These are phyloP conservation scores for Ogataea zsoltii DNA, from an alignment of 805 yeast genomes.

Conservation along the genomic window DNA sequence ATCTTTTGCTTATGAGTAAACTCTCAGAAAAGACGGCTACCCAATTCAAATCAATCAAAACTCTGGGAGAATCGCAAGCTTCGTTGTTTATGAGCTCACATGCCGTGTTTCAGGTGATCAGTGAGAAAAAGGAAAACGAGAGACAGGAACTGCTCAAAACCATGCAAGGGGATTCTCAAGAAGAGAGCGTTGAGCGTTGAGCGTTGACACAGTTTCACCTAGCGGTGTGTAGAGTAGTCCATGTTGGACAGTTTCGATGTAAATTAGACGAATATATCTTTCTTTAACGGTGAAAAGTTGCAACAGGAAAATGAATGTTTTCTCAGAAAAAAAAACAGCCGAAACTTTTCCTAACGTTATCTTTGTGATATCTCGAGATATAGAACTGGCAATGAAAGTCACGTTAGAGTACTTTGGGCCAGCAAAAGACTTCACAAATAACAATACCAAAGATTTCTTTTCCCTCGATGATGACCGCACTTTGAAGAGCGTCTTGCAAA, in stretches of 20 bases:
- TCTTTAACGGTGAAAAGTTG: not conserved
- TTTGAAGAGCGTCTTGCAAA: conserved; percentile 8
- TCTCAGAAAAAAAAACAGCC: no score
- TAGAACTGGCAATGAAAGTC: conserved; percentile 11
- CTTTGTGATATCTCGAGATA: not conserved
- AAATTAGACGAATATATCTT: not conserved
- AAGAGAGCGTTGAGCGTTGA: conserved; percentile 3
- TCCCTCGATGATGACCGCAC: conserved; percentile 2
- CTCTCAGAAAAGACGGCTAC: conserved; percentile 25
- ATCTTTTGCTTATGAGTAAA: conserved; percentile 22
- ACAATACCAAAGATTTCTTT: conserved; percentile 15
- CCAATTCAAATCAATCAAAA: conserved; percentile 29
- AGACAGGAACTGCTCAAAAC: conserved; percentile 17
- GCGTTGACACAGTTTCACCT: not conserved
- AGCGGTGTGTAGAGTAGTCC: not conserved
- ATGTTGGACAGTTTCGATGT: not conserved
- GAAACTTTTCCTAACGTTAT: not conserved
- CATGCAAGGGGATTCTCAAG: conserved; percentile 11
- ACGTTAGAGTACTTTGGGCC: conserved; percentile 35
- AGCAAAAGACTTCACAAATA: conserved; percentile 29
- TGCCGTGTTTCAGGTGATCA: conserved; percentile 30
- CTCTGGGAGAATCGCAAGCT: conserved; percentile 30
- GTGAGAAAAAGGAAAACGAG: conserved; percentile 27
- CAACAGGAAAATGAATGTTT: not conserved
- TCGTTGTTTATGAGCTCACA: conserved; percentile 34